These are phyloP conservation scores for Aspergillus funiculosus DNA, from an alignment of 495 filamentous ascomycete genomes.

Conservation along the genomic window DNA sequence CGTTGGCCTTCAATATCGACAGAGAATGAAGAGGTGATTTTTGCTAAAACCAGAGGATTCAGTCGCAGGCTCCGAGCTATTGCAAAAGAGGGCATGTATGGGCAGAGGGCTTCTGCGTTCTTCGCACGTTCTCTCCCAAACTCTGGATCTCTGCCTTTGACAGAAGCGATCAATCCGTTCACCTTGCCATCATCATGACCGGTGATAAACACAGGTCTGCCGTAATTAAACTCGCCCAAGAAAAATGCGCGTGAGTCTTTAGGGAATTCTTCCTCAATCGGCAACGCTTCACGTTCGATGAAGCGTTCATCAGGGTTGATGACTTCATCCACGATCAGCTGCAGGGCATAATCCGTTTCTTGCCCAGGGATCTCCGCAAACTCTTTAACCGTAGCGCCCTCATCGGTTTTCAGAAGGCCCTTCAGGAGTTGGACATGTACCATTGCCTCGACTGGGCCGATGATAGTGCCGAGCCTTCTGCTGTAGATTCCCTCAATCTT, in stretches of 20 bases:
- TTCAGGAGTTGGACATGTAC: slow-evolving; percentile 89
- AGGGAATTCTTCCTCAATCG: slow-evolving; percentile 90
- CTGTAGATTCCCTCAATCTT: slow-evolving; percentile 82
- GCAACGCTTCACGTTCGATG: slow-evolving; percentile 76
- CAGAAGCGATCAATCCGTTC: slow-evolving; percentile 64
- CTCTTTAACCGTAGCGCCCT: slow-evolving; percentile 88
- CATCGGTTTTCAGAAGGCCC: slow-evolving; percentile 83
- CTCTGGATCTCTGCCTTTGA: slow-evolving; percentile 66
- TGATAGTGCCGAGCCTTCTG: slow-evolving; percentile 81
- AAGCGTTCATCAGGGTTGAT: slow-evolving; percentile 89
- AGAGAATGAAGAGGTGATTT: slow-evolving; percentile 89
- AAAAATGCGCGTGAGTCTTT: slow-evolving; percentile 79
- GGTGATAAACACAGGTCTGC: slow-evolving; percentile 78
- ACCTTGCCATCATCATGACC: slow-evolving; percentile 67
- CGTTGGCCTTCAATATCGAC: slow-evolving; percentile 71
- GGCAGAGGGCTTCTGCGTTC: slow-evolving; percentile 57
- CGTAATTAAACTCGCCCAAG: slow-evolving; percentile 92
- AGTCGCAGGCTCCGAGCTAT: slow-evolving; percentile 77
- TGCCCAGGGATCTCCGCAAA: slow-evolving; percentile 84
- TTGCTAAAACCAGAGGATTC: slow-evolving; percentile 83
- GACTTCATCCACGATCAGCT: slow-evolving; percentile 85
- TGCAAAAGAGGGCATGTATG: slow-evolving; percentile 78
- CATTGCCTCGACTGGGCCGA: slow-evolving; percentile 80
- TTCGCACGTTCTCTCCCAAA: slow-evolving; percentile 70
- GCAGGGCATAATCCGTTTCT: slow-evolving; percentile 86